phyloP scores from a whole-genome alignment of 176 grass and related monocot genomes.

The Phoenix dactylifera region DNA sequence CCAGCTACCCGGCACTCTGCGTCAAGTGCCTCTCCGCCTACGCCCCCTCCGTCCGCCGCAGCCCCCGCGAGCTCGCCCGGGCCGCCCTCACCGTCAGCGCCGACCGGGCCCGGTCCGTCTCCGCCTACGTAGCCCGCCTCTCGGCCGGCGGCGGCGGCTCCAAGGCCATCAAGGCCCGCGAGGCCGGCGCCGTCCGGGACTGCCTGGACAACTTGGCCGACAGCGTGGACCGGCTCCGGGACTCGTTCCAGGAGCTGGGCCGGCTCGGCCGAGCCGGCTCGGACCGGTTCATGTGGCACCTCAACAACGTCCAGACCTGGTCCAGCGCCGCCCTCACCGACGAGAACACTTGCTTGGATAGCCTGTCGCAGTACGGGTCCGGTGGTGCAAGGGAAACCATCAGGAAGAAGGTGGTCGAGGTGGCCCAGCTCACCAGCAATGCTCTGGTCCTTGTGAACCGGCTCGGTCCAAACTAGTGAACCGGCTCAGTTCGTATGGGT shows the following conservation, averaged over 20 bases:
- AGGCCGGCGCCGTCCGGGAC: conserved; percentile 43
- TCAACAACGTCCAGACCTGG: conserved; percentile 92
- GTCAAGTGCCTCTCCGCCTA: conserved; percentile 58
- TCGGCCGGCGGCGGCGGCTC: conserved; percentile 2
- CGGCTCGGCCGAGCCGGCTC: conserved; percentile 35
- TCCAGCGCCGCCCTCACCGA: conserved; percentile 95
- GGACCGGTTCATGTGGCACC: conserved; percentile 64
- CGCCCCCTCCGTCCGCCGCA: conserved; percentile 36
- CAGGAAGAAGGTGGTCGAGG: conserved; percentile 67
- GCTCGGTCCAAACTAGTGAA: conserved; percentile 29
- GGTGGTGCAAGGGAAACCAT: conserved; percentile 36
- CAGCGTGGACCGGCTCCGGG: conserved; percentile 66
- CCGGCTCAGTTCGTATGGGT: neutral
- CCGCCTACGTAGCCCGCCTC: conserved; percentile 42
- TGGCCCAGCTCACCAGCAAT: conserved; percentile 93
- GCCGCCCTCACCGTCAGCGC: conserved; percentile 64
- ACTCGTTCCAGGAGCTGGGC: conserved; percentile 54
- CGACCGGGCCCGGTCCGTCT: conserved; percentile 57
- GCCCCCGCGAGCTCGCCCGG: conserved; percentile 60
- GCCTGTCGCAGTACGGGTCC: conserved; percentile 48
- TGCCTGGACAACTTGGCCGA: conserved; percentile 91
- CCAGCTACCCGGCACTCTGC: conserved; percentile 77
- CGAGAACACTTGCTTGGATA: conserved; percentile 90
- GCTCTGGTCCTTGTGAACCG: conserved; percentile 77
- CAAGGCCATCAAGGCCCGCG: neutral